phyloP scores from a whole-genome alignment of 306 rosid species.

The Spatholobus suberectus region DNA sequence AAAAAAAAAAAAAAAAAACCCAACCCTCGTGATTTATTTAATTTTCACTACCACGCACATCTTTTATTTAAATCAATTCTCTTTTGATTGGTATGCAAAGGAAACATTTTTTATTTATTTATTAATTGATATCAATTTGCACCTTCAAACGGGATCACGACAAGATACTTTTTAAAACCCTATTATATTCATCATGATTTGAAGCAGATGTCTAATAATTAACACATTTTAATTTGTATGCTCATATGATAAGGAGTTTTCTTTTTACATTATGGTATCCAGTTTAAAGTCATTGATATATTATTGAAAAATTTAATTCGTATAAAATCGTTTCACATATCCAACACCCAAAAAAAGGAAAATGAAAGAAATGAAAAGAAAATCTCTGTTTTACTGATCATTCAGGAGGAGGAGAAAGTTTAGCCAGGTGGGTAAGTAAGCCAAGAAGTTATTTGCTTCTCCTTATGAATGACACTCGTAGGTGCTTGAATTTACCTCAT shows the following conservation, averaged over 20 bases:
- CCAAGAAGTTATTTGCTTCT: not conserved
- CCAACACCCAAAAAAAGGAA: not conserved
- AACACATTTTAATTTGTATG: not conserved
- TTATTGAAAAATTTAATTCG: too few species aligned
- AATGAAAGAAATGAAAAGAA: too few species aligned
- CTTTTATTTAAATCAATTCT: not conserved
- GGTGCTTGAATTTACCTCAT: not conserved
- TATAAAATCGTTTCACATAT: not conserved
- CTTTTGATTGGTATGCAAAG: not conserved
- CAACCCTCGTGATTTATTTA: not conserved
- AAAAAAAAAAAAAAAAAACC: not conserved
- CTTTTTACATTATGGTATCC: not conserved
- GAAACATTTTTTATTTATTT: not conserved
- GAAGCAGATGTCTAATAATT: not conserved
- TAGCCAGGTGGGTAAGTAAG: too few species aligned
- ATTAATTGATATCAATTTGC: not conserved
- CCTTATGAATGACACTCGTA: not conserved
- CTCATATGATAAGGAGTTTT: not conserved
- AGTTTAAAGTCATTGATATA: not conserved
- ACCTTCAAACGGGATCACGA: not conserved
- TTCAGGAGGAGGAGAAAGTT: too few species aligned
- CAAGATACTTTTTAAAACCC: conserved; percentile 1
- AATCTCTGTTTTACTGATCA: too few species aligned
- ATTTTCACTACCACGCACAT: not conserved
- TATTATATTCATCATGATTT: not conserved